Percentiles rank a stretch among this genome's conserved stretches.
Evolutionary conservation across 805 yeast genomes (phyloP).

Genomic region (Myxozyma nipponensis): DNA sequence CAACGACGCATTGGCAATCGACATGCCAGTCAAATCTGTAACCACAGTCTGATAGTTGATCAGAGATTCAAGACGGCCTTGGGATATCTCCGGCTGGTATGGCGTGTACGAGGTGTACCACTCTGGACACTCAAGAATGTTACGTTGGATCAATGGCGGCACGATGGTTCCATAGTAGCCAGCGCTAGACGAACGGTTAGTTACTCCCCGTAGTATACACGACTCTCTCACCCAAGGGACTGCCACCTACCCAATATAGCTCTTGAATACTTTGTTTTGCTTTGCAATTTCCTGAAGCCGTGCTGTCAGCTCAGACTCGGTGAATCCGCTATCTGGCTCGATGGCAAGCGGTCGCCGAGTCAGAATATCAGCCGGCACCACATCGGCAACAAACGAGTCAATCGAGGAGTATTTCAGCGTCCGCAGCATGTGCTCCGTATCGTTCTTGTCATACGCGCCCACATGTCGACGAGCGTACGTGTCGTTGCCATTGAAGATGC

Average conservation of each 20-base stretch:
- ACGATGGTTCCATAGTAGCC: conserved; percentile 89
- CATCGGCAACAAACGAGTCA: conserved; percentile 63
- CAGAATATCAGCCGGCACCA: conserved; percentile 74
- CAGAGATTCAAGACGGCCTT: conserved; percentile 88
- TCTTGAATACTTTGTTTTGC: conserved; percentile 67
- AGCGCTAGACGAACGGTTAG: conserved; percentile 46
- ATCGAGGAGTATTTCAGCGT: conserved; percentile 63
- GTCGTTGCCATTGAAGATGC: conserved; percentile 50
- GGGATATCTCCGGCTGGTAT: conserved; percentile 96
- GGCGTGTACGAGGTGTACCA: conserved; percentile 99
- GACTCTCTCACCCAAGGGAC: not conserved
- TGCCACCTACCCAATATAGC: conserved; percentile 61
- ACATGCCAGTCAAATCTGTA: conserved; percentile 85
- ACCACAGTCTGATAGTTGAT: conserved; percentile 91
- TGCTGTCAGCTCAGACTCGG: conserved; percentile 75
- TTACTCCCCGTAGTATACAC: not conserved
- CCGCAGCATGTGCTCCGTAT: conserved; percentile 63
- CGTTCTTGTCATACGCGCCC: conserved; percentile 64
- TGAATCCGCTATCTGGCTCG: conserved; percentile 64
- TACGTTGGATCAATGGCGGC: conserved; percentile 92
- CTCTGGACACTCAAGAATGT: conserved; percentile 86
- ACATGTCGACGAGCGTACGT: conserved; percentile 87
- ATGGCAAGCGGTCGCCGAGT: conserved; percentile 63
- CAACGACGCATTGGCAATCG: conserved; percentile 91
- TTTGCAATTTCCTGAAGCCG: conserved; percentile 65